Percentiles rank a stretch among this genome's conserved stretches.
phyloP scores from a whole-genome alignment of 2,329 filamentous ascomycete species.

The Cordyceps fumosorosea region DNA sequence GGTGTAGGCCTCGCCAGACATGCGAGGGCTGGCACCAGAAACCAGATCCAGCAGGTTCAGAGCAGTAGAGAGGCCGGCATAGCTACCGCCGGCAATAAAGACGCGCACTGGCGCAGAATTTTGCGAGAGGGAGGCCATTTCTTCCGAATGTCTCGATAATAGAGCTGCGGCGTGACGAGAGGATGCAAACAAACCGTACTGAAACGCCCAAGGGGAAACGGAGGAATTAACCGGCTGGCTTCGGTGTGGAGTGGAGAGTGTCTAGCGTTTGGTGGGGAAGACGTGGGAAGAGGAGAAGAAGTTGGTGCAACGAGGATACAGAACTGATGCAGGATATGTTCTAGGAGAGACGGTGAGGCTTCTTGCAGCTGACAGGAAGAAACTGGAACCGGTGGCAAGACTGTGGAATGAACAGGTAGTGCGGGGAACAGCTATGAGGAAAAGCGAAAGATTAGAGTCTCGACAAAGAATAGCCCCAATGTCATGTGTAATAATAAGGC shows the following conservation, averaged over 20 bases:
- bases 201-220: background rate
- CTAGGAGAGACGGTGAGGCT: background rate
- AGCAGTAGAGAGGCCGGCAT: slow-evolving; percentile 61
- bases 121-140: slow-evolving; percentile 26
- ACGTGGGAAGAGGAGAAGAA: background rate
- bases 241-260: background rate
- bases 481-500: background rate
- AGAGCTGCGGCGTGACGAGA: background rate
- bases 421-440: background rate
- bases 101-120: slow-evolving; percentile 41
- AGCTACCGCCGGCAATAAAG: slow-evolving; percentile 64
- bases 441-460: background rate
- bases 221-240: background rate
- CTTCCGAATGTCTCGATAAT: background rate
- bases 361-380: background rate
- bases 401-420: background rate
- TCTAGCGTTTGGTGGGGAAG: background rate
- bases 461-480: background rate
- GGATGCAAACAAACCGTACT: background rate
- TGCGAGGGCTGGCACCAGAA: slow-evolving; percentile 47
- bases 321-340: background rate
- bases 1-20: slow-evolving; percentile 28
- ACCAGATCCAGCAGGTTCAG: slow-evolving; percentile 63
- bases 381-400: background rate
- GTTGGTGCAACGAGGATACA: background rate